Evolutionary conservation across 257 asterid genomes (phyloP).

Genomic region (Fraxinus cuspidata): DNA sequence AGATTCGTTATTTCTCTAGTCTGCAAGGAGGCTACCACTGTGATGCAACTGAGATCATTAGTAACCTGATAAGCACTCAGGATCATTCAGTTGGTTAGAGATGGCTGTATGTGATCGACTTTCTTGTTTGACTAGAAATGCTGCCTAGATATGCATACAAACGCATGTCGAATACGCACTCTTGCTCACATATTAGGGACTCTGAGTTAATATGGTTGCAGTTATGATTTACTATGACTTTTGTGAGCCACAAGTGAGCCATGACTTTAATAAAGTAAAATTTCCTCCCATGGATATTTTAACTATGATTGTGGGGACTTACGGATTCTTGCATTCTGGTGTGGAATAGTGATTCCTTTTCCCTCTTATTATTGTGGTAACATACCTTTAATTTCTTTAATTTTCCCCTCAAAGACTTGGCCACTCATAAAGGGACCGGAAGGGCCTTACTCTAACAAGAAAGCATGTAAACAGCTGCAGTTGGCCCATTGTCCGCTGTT

Average conservation of each 20-base stretch:
- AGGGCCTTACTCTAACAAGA: neutral
- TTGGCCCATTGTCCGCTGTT: neutral
- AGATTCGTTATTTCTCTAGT: slow-evolving; percentile 42
- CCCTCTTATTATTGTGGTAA: neutral
- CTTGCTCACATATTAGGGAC: neutral
- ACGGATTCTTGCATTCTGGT: neutral
- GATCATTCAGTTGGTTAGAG: slow-evolving; percentile 15
- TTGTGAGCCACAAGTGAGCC: neutral
- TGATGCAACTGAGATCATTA: slow-evolving; percentile 37
- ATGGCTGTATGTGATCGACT: neutral
- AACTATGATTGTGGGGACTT: neutral
- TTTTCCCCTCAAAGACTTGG: neutral
- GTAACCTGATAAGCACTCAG: slow-evolving; percentile 27
- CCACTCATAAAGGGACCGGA: neutral
- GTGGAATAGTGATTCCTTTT: neutral
- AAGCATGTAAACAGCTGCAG: neutral
- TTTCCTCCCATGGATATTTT: neutral
- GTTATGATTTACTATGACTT: neutral
- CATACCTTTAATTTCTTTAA: neutral
- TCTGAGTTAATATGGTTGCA: slow-evolving; percentile 9
- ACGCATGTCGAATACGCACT: neutral
- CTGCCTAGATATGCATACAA: neutral
- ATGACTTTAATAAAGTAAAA: neutral
- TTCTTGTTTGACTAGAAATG: neutral
- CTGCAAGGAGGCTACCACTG: slow-evolving; percentile 31